phyloP scores from a whole-genome alignment of 2,329 filamentous ascomycete genomes.

The Penicillium carneum region DNA sequence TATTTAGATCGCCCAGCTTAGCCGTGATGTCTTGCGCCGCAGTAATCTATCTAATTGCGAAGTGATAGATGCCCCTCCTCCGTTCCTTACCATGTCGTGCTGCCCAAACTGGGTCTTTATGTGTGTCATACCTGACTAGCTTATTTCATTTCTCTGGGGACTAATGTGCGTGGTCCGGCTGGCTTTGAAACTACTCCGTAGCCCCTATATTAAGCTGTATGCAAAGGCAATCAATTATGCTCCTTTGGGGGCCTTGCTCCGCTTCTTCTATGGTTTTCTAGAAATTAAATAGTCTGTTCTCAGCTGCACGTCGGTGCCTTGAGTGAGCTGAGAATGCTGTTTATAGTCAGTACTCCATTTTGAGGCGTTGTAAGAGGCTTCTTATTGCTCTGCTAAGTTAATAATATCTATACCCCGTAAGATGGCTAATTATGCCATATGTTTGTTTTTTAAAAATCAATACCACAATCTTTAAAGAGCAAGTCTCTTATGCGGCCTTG shows the following conservation, averaged over 20 bases:
- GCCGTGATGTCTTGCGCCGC: background rate
- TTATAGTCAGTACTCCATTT: background rate
- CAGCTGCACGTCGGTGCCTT: background rate
- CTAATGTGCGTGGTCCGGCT: conserved; percentile 15
- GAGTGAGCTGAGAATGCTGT: background rate
- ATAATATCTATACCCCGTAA: too few species aligned
- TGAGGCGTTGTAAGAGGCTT: too few species aligned
- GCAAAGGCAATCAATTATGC: background rate
- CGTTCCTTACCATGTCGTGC: background rate
- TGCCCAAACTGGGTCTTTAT: conserved; percentile 1
- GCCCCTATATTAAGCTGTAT: conserved; percentile 9
- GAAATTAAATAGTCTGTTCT: background rate
- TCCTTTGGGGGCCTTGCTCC: conserved; percentile 7
- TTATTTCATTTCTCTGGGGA: background rate
- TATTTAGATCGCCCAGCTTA: conserved; percentile 18
- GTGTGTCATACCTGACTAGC: conserved; percentile 12
- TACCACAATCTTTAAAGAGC: too few species aligned
- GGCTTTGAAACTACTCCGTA: conserved; percentile 3
- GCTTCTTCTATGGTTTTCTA: conserved; percentile 16
- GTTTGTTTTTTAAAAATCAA: too few species aligned
- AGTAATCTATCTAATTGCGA: background rate
- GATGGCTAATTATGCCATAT: too few species aligned
- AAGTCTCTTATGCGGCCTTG: too few species aligned
- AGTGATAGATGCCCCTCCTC: conserved; percentile 8
- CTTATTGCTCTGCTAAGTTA: too few species aligned